These are phyloP conservation scores for Mimosa bimucronata DNA, from an alignment of 306 rosid genomes.

Conservation along the genomic window DNA sequence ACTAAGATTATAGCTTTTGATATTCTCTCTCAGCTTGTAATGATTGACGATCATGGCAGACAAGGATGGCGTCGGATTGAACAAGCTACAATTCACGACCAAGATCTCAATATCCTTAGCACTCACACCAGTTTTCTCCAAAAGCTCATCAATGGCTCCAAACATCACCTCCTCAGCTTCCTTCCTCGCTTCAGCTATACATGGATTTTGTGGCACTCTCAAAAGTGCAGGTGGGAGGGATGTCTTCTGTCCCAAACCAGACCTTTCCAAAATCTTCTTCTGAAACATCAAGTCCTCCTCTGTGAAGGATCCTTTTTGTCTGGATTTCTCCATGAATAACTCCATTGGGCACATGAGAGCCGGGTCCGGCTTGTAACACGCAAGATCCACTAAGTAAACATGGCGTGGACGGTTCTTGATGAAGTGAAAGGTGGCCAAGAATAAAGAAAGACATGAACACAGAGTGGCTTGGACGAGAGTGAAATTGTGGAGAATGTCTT, in stretches of 20 bases:
- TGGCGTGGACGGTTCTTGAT: conserved; percentile 80
- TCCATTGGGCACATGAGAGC: conserved; percentile 50
- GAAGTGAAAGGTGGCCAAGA: conserved; percentile 70
- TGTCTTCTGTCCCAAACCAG: conserved; percentile 10
- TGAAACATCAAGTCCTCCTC: conserved; percentile 39
- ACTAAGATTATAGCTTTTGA: not conserved
- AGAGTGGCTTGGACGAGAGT: conserved; percentile 55
- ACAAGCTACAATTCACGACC: not conserved
- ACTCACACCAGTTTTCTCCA: not conserved
- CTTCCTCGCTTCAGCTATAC: not conserved
- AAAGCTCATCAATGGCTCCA: not conserved
- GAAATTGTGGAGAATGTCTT: conserved; percentile 26
- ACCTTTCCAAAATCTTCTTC: not conserved
- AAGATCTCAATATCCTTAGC: not conserved
- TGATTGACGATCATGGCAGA: not conserved
- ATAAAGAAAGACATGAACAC: conserved; percentile 56
- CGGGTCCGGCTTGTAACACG: conserved; percentile 75
- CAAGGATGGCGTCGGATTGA: not conserved
- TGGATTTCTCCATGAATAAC: conserved; percentile 62
- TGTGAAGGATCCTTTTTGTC: conserved; percentile 51
- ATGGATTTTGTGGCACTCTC: not conserved
- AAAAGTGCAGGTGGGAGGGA: not conserved
- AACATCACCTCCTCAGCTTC: conserved; percentile 2
- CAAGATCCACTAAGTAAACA: conserved; percentile 65
- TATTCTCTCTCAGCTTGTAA: not conserved